Conservation (phyloP, 139 green algal species). For the Mesotaenium endlicherianum region DNA sequence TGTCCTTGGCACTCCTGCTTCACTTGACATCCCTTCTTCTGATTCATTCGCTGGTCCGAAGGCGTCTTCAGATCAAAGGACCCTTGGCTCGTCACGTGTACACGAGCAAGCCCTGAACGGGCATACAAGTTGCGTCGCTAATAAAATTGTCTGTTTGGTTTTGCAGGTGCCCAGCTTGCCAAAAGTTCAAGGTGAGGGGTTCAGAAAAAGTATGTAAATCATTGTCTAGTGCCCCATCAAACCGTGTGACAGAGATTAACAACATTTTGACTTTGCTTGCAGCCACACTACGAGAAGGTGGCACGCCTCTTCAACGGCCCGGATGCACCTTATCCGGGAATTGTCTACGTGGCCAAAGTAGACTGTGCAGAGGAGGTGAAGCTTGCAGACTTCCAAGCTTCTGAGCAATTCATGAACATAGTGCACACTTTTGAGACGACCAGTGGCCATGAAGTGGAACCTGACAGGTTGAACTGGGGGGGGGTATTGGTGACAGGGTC, state of each 20-base stretch:
- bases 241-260: not conserved
- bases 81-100: not conserved
- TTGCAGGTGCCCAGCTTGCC: constrained; percentile 35
- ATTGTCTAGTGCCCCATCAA: not conserved
- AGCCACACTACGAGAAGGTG: constrained; percentile 35
- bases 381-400: too few relatives aligned
- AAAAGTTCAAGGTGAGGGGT: constrained; percentile 30
- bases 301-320: constrained; percentile 24
- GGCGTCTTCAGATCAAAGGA: not conserved
- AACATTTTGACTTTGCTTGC: not conserved
- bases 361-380: constrained; percentile 30
- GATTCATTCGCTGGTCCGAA: not conserved
- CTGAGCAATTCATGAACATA: too few relatives aligned
- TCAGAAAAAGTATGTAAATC: not conserved
- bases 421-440: too few relatives aligned
- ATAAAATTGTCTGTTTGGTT: not conserved
- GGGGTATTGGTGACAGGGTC: too few relatives aligned
- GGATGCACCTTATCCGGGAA: not conserved
- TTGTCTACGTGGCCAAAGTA: constrained; percentile 32
- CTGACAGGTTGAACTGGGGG: too few relatives aligned
- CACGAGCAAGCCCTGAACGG: not conserved
- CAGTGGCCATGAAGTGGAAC: too few relatives aligned
- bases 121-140: not conserved
- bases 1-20: not conserved
- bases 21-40: not conserved